Evolutionary conservation across 2,329 filamentous ascomycete species (phyloP).

Genomic region (Fusarium praegraminearum): DNA sequence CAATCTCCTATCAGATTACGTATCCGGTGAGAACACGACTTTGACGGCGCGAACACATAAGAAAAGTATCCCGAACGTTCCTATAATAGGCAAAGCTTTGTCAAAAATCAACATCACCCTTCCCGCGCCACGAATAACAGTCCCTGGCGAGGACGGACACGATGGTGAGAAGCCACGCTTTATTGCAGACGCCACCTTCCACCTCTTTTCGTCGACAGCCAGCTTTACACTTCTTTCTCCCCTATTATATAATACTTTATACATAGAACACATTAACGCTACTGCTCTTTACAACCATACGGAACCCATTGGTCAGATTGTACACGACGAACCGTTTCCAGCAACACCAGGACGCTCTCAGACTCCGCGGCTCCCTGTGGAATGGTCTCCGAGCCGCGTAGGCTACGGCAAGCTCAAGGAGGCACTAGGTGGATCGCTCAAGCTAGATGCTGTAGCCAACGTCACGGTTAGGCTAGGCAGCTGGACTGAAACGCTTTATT

Average conservation of each 20-base stretch:
- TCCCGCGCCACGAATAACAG: conserved; percentile 74
- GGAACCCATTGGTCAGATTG: conserved; percentile 80
- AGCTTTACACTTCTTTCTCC: conserved; percentile 87
- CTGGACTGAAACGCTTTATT: conserved; percentile 80
- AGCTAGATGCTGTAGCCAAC: conserved; percentile 80
- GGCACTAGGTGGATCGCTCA: conserved; percentile 83
- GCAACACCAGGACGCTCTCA: conserved; percentile 79
- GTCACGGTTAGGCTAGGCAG: conserved; percentile 80
- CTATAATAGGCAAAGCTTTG: conserved; percentile 77
- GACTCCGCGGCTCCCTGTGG: conserved; percentile 83
- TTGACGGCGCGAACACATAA: conserved; percentile 79
- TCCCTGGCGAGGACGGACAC: conserved; percentile 61
- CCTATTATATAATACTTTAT: conserved; percentile 76
- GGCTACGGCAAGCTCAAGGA: conserved; percentile 85
- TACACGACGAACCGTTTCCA: conserved; percentile 79
- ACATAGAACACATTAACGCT: conserved; percentile 83
- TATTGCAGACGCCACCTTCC: conserved; percentile 86
- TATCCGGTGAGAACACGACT: conserved; percentile 89
- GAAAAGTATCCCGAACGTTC: conserved; percentile 78
- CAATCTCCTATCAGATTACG: conserved; percentile 83
- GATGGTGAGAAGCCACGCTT: conserved; percentile 67
- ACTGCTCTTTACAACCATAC: conserved; percentile 87
- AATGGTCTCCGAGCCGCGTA: conserved; percentile 80
- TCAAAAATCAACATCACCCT: conserved; percentile 78
- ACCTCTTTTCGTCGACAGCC: conserved; percentile 87